Conservation (phyloP, 805 yeast genomes). For the Gaillardinia entomophila region DNA sequence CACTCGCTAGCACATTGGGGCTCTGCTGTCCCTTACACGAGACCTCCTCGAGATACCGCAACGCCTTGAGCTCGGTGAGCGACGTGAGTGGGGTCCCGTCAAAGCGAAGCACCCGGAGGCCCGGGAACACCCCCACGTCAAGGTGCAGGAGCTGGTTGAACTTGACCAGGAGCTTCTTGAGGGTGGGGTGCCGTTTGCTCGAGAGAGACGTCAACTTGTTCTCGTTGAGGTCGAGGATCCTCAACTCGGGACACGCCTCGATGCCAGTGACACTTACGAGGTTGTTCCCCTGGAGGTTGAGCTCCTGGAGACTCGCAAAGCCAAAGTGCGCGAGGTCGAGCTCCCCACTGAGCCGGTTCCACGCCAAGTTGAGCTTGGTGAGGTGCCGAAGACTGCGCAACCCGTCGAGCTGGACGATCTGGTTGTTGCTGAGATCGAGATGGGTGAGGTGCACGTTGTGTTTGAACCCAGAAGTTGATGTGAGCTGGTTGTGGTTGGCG, state of each 20-base stretch:
- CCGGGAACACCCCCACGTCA: slow-evolving; percentile 28
- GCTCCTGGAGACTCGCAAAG: slow-evolving; percentile 37
- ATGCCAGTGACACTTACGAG: slow-evolving; percentile 28
- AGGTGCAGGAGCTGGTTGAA: slow-evolving; percentile 29
- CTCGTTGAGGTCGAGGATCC: slow-evolving; percentile 36
- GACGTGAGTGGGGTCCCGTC: slow-evolving; percentile 36
- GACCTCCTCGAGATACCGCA: slow-evolving; percentile 35
- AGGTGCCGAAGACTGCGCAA: slow-evolving; percentile 35
- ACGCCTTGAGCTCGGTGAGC: slow-evolving; percentile 19
- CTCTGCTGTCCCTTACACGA: slow-evolving; percentile 34
- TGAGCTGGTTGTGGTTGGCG: slow-evolving; percentile 32
- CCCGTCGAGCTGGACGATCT: slow-evolving; percentile 28
- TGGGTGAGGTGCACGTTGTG: slow-evolving; percentile 37
- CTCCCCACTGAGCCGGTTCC: slow-evolving; percentile 33
- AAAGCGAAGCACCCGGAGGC: slow-evolving; percentile 36
- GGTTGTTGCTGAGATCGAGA: slow-evolving; percentile 34
- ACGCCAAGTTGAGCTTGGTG: slow-evolving; percentile 33
- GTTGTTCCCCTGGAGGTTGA: slow-evolving; percentile 39
- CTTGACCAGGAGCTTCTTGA: slow-evolving; percentile 35
- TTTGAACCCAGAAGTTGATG: slow-evolving; percentile 28
- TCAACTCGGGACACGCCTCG: slow-evolving; percentile 27
- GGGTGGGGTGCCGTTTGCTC: slow-evolving; percentile 17
- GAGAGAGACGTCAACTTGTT: slow-evolving; percentile 25
- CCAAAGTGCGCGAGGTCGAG: slow-evolving; percentile 29
- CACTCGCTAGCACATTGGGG: slow-evolving; percentile 11